Evolutionary conservation across 2,329 filamentous ascomycete genomes (phyloP).

Genomic region (Penicillium sclerotigenum): DNA sequence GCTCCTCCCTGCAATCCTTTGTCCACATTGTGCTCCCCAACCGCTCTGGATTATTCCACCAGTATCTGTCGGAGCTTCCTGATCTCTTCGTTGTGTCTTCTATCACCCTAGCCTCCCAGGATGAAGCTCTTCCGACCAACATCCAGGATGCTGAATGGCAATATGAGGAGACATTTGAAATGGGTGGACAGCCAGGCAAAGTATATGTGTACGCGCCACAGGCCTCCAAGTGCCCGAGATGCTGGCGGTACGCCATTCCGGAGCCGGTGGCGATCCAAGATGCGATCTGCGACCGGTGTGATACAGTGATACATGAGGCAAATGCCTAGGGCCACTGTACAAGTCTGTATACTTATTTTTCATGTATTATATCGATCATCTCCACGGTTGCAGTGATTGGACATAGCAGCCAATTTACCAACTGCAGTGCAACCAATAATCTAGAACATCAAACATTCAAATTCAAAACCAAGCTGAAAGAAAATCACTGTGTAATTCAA

Average conservation of each 20-base stretch:
- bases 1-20: slow-evolving; percentile 75
- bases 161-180: slow-evolving; percentile 43
- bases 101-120: slow-evolving; percentile 50
- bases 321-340: not conserved
- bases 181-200: slow-evolving; percentile 33
- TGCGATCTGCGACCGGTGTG: slow-evolving; percentile 69
- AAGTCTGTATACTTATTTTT: slow-evolving; percentile 1
- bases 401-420: not conserved
- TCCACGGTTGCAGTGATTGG: not conserved
- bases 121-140: slow-evolving; percentile 24
- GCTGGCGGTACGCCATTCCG: slow-evolving; percentile 80
- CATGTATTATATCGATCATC: slow-evolving; percentile 3
- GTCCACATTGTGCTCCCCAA: slow-evolving; percentile 49
- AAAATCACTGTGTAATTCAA: not conserved
- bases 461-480: not conserved
- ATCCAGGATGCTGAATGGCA: slow-evolving; percentile 41
- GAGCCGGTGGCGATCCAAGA: slow-evolving; percentile 49
- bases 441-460: not conserved
- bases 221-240: slow-evolving; percentile 73
- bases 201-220: slow-evolving; percentile 49
- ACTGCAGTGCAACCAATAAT: slow-evolving; percentile 2
- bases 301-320: slow-evolving; percentile 54
- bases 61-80: slow-evolving; percentile 51
- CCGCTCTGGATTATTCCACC: slow-evolving; percentile 26
- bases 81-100: slow-evolving; percentile 68